phyloP scores from a whole-genome alignment of 1,284 basidiomycete genomes.

The Tilletia indica region DNA sequence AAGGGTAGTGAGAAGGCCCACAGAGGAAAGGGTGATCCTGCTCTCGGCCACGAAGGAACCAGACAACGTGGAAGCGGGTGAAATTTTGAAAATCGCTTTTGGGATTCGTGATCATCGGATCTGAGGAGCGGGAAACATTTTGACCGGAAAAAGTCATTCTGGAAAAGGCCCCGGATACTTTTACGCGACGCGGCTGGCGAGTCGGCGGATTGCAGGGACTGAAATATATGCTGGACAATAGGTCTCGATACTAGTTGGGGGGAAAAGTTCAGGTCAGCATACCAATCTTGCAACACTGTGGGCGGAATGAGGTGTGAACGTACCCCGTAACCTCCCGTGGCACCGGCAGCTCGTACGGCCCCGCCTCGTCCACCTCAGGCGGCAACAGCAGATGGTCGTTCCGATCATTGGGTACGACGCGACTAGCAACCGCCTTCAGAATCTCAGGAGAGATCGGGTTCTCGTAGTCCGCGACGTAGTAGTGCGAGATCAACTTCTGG shows the following conservation, averaged over 20 bases:
- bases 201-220: conserved; percentile 48
- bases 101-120: no score
- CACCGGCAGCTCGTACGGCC: conserved; percentile 53
- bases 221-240: conserved; percentile 54
- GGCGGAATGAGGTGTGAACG: no score
- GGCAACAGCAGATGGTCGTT: conserved; percentile 55
- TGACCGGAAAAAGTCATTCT: no score
- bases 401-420: conserved; percentile 55
- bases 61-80: no score
- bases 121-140: no score
- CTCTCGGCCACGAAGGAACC: no score
- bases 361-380: conserved; percentile 55
- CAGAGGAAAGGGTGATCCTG: no score
- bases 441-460: conserved; percentile 56
- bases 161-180: no score
- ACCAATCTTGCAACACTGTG: neutral
- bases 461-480: conserved; percentile 97
- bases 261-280: conserved; percentile 12
- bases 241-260: conserved; percentile 34
- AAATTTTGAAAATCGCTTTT: no score
- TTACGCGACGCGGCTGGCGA: conserved; percentile 52
- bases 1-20: no score
- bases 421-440: conserved; percentile 54
- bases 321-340: conserved; percentile 50
- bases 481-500: conserved; percentile 96